Conservation (phyloP, 2,329 filamentous ascomycete species). For the Plenodomus tracheiphilus region DNA sequence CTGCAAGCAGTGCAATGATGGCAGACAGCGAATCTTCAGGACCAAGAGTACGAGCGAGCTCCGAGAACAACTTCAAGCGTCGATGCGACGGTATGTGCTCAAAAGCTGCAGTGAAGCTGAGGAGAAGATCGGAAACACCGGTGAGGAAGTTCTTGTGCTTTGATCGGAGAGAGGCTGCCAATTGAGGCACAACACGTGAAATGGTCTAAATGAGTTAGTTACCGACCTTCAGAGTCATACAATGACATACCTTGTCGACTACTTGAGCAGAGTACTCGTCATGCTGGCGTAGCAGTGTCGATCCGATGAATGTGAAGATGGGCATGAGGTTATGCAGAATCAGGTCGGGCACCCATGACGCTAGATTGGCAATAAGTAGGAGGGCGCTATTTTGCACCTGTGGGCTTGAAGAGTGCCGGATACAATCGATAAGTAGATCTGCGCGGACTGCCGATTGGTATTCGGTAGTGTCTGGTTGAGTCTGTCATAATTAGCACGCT, state of each 20-base stretch:
- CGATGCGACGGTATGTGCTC: constrained; percentile 92
- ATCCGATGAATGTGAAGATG: constrained; percentile 97
- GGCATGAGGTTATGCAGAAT: constrained; percentile 98
- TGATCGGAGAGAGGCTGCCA: constrained; percentile 82
- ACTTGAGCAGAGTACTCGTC: constrained; percentile 98
- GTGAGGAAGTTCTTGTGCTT: constrained; percentile 76
- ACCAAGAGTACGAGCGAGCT: constrained; percentile 82
- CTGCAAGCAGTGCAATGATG: constrained; percentile 84
- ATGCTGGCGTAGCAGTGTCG: constrained; percentile 84
- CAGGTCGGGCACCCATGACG: constrained; percentile 83
- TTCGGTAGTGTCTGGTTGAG: constrained; percentile 59
- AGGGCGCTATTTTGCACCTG: constrained; percentile 93
- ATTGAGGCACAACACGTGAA: constrained; percentile 86
- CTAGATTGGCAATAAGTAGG: constrained; percentile 82
- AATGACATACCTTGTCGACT: constrained; percentile 64
- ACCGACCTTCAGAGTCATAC: not conserved
- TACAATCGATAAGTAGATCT: constrained; percentile 90
- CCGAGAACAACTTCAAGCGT: constrained; percentile 78
- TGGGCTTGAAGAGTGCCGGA: constrained; percentile 86
- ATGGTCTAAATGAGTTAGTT: constrained; percentile 62
- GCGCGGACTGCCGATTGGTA: constrained; percentile 81
- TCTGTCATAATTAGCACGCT: constrained; percentile 7
- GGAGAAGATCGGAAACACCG: constrained; percentile 84
- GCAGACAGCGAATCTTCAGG: constrained; percentile 86
- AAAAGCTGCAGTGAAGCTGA: constrained; percentile 94